Base-by-base conservation (phyloP, 768 basidiomycete genomes). In the Pleurotus ostreatus region DNA sequence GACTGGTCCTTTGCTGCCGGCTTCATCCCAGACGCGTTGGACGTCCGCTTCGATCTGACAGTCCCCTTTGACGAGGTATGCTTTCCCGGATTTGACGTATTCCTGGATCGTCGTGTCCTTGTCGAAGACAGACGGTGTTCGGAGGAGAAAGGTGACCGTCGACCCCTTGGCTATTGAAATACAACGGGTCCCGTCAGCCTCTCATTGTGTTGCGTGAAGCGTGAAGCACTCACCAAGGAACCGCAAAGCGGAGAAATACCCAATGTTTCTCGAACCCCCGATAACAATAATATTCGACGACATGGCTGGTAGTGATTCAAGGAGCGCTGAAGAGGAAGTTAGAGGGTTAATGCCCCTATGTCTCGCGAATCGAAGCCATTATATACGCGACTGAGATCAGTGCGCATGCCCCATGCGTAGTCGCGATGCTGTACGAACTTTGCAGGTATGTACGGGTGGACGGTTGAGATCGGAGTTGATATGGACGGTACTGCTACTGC, bases 61-160 rank as follows among this genome's bases (percentile, higher is more conserved):
- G 59, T 89, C 85, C 4, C 88, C 88, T 58, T 82, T 73, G 8
- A 85, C 62, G 6, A 88, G 67, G 9, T 67, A 74, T 1, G 81
- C 88, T 52, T 75, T 75, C 4, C 84, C 84, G 0, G 72, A 62
- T 46, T 72, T 65, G 47, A 88, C 62, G 63, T 80, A 78, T 8
- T 59, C 57, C 60, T 87, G 79, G n/a, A 89, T 78, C 2, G 59
- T 61, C 20, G 71, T 69, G 60, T 89, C 81, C 5, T 68, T 59
- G 44, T 86, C 83, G 59, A 89, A 88, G 3, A 74, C 72, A 7
- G 69, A 59, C 0, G 77, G 69, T 15, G 71, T 74, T 26, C 88
- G 80, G 37, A 89, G 73, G 11, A 88, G 73, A 61, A 85, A 88
- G 0, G 85, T 85, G 0, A 88, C 82, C 1, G 75, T 82, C 2